Base-by-base conservation (phyloP, 176 grass and related monocot species). In the Carex scoparia region DNA sequence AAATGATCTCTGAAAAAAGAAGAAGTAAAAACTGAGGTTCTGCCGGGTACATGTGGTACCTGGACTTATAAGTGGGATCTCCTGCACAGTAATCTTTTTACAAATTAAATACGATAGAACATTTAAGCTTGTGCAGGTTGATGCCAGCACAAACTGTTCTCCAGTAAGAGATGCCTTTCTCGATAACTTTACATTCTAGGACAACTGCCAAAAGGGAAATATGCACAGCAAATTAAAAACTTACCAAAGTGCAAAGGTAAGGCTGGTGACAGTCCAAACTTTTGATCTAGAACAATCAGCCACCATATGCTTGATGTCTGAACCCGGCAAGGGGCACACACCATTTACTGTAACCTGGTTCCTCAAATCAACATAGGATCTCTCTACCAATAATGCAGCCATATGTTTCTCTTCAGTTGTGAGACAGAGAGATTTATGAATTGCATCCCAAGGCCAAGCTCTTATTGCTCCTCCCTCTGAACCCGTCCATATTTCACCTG, bases 401-500 rank as follows among this genome's bases (percentile, higher is more conserved):
- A 94, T 94, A 67, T 98, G 93, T 42, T 78, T 94, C 87, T 98
- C 95, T 87, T 93, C 93, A 2, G 70, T 84, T 63, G 89, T 69
- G 8, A 98, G 62, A 18, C 89, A 93, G 42, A 94, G 89, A 57
- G 93, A 93, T 86, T 98, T 94, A 65, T 86, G 85, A 88, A 98
- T 93, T 85, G 91, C 89, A n/a, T 98, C 89, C 69, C 94, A 94
- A 74, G 95, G 95, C 95, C 95, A 98, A 19, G 84, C 95, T 91
- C 87, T 94, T 86, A 98, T 90, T 28, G 92, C 85, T 73, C 95
- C 93, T 27, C 78, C 91, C 78, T 98, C 95, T 7, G 95, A 94
- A 78, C 95, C 93, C 68, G 93, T 86, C 95, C 95, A 98, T 93
- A 98, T 90, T 89, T 98, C 95, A 85, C 95, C 93, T 98, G 80